Evolutionary conservation across 2,329 filamentous ascomycete genomes (phyloP).

Genomic region (Pleomassaria siparia): DNA sequence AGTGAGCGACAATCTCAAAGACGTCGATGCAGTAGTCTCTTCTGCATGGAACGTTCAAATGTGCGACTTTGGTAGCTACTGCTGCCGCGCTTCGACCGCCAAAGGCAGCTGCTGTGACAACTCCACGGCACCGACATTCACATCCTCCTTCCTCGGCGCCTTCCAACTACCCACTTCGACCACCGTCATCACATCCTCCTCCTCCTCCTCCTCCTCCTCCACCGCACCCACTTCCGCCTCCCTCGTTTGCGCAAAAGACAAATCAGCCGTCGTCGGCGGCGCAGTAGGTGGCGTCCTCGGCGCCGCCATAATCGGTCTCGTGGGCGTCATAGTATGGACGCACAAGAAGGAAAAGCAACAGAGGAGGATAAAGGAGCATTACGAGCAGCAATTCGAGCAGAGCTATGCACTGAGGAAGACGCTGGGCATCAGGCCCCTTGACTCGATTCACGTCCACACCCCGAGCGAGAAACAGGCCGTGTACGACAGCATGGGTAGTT

Average conservation of each 20-base stretch:
- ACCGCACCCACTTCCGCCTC: too few species aligned
- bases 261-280: slow-evolving; percentile 27
- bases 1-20: slow-evolving; percentile 16
- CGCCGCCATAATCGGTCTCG: slow-evolving; percentile 18
- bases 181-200: slow-evolving; percentile 11
- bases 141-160: slow-evolving; percentile 23
- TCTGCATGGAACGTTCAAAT: slow-evolving; percentile 38
- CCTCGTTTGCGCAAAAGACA: slow-evolving; percentile 18
- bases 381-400: slow-evolving; percentile 34
- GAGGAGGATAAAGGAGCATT: slow-evolving; percentile 36
- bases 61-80: slow-evolving; percentile 38
- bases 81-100: slow-evolving; percentile 32
- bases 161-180: slow-evolving; percentile 21
- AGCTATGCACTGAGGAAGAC: slow-evolving; percentile 29
- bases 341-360: slow-evolving; percentile 33
- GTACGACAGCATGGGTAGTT: too few species aligned
- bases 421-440: neutral
- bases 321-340: slow-evolving; percentile 24
- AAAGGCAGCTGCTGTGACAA: slow-evolving; percentile 33
- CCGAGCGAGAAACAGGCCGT: neutral
- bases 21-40: slow-evolving; percentile 17
- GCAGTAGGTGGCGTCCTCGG: slow-evolving; percentile 27
- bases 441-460: neutral
- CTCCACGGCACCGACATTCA: slow-evolving; percentile 24
- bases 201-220: slow-evolving; percentile 7